A percentile compares a stretch with the other conserved stretches of the same genome.
These are phyloP conservation scores for Cutaneotrichosporon dermatis DNA, from an alignment of 1,284 basidiomycete genomes.

Conservation along the genomic window DNA sequence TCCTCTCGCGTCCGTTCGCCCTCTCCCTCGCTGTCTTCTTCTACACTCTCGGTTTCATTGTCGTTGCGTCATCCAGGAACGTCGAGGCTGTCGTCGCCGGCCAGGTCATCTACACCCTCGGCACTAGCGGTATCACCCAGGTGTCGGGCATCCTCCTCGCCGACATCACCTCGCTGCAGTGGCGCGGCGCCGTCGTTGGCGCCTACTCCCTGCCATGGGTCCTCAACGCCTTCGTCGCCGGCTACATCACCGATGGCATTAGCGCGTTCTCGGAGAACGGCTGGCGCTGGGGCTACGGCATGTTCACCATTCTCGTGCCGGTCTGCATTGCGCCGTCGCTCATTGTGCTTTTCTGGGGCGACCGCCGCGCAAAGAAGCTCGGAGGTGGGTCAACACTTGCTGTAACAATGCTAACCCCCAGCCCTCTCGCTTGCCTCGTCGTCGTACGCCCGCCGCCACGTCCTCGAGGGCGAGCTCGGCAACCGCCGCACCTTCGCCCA, in stretches of 20 bases:
- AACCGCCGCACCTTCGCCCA: slow-evolving; percentile 11
- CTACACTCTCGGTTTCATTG: slow-evolving; percentile 38
- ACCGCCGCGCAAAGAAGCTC: slow-evolving; percentile 40
- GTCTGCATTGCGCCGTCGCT: slow-evolving; percentile 53
- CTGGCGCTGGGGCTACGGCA: slow-evolving; percentile 65
- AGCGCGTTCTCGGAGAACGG: slow-evolving; percentile 46
- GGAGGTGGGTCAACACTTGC: slow-evolving; percentile 13
- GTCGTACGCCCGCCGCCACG: slow-evolving; percentile 23
- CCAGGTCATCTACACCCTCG: slow-evolving; percentile 21
- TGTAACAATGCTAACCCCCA: no score
- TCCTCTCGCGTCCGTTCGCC: slow-evolving; percentile 29
- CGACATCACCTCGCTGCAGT: slow-evolving; percentile 71
- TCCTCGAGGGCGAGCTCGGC: slow-evolving; percentile 5
- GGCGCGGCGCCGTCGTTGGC: slow-evolving; percentile 69
- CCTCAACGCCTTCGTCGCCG: slow-evolving; percentile 40
- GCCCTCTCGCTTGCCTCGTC: slow-evolving; percentile 35
- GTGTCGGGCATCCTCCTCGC: slow-evolving; percentile 48
- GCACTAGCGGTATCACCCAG: slow-evolving; percentile 19
- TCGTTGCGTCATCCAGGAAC: slow-evolving; percentile 26
- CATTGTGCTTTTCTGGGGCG: slow-evolving; percentile 45
- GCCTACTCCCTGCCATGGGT: slow-evolving; percentile 64
- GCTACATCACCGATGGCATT: slow-evolving; percentile 59
- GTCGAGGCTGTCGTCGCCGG: slow-evolving; percentile 19
- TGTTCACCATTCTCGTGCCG: slow-evolving; percentile 49
- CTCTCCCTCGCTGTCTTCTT: slow-evolving; percentile 28